Evolutionary conservation across 331 rosid species (phyloP).

Genomic region (Pyracantha coccinea): DNA sequence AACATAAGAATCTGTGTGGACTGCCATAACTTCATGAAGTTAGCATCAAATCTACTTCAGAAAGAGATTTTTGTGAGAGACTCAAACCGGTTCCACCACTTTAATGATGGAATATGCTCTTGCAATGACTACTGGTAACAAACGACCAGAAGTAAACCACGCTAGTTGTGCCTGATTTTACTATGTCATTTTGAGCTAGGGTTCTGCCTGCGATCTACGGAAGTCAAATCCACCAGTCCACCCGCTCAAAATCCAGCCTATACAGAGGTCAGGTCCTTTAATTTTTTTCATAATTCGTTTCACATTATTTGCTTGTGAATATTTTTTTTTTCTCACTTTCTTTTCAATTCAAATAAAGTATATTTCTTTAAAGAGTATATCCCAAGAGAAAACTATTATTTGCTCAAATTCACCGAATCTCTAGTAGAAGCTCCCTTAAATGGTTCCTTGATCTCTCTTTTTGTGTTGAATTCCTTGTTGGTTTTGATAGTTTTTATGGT

Average conservation of each 20-base stretch:
- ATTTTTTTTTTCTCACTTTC: neutral
- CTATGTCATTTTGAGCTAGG: neutral
- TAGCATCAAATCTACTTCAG: conserved; percentile 47
- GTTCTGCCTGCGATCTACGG: conserved; percentile 8
- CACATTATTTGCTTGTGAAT: neutral
- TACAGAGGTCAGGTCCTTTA: conserved; percentile 30
- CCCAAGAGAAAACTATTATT: too few species aligned
- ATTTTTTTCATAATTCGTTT: neutral
- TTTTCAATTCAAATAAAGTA: too few species aligned
- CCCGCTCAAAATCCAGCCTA: conserved; percentile 30
- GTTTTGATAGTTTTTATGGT: neutral
- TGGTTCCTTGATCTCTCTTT: neutral
- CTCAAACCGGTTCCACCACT: conserved; percentile 83
- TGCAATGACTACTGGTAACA: conserved; percentile 75
- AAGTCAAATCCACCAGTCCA: conserved; percentile 21
- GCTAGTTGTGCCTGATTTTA: neutral
- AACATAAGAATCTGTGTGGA: conserved; percentile 85
- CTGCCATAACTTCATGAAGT: conserved; percentile 85
- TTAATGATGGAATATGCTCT: conserved; percentile 60
- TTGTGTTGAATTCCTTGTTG: neutral
- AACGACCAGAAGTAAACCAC: neutral
- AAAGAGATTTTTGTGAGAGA: conserved; percentile 80
- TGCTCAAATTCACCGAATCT: too few species aligned
- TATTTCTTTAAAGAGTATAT: too few species aligned
- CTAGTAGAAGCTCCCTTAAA: neutral